phyloP scores from a whole-genome alignment of 2,329 filamentous ascomycete genomes.

The Apiospora phragmitis region DNA sequence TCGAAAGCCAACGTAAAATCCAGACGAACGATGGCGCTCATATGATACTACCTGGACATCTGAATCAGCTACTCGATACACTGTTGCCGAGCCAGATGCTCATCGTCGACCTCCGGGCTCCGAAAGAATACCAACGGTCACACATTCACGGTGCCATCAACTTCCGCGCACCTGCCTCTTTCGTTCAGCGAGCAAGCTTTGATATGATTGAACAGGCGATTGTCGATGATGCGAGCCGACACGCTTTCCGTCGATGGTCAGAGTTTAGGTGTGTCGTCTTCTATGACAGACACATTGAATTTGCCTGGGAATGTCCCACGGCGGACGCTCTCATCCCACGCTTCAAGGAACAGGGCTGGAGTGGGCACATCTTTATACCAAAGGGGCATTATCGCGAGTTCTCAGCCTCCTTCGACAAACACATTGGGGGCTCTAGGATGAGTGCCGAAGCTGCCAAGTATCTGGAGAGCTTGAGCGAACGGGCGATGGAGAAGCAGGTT shows the following conservation, averaged over 20 bases:
- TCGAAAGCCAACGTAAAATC: conserved; percentile 36
- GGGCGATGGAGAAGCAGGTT: conserved; percentile 35
- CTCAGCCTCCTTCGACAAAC: conserved; percentile 51
- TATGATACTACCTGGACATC: conserved; percentile 53
- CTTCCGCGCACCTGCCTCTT: conserved; percentile 49
- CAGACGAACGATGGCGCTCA: conserved; percentile 34
- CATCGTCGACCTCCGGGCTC: conserved; percentile 51
- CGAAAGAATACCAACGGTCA: conserved; percentile 47
- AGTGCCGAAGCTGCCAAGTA: conserved; percentile 42
- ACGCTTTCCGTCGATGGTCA: conserved; percentile 47
- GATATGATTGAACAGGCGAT: conserved; percentile 54
- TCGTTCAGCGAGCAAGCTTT: conserved; percentile 47
- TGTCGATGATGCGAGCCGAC: conserved; percentile 47
- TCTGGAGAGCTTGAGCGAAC: conserved; percentile 38
- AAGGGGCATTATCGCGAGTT: conserved; percentile 59
- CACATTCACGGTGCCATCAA: conserved; percentile 55
- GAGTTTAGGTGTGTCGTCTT: conserved; percentile 51
- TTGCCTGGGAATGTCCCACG: conserved; percentile 50
- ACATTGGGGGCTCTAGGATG: conserved; percentile 46
- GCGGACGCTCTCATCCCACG: conserved; percentile 47
- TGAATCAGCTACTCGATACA: conserved; percentile 52
- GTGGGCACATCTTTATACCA: conserved; percentile 52
- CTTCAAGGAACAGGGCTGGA: conserved; percentile 49
- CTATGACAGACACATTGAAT: conserved; percentile 52
- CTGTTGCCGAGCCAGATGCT: conserved; percentile 46